Evolutionary conservation across 2,329 filamentous ascomycete species (phyloP).

Genomic region (Fusarium duplospermum): DNA sequence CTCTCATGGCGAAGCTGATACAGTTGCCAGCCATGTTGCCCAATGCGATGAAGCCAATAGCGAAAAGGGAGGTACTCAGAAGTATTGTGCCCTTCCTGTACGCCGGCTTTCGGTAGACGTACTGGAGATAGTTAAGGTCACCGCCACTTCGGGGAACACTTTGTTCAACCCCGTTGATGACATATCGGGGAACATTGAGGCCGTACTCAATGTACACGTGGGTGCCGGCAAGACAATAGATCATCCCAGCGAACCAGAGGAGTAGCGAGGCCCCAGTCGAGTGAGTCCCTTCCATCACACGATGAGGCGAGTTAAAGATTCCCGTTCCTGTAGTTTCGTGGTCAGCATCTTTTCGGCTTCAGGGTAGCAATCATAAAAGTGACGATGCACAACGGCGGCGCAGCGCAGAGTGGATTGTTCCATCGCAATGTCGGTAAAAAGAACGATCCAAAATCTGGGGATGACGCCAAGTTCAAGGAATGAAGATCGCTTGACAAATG

Average conservation of each 20-base stretch:
- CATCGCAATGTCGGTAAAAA: not conserved
- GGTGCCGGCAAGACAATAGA: slow-evolving; percentile 52
- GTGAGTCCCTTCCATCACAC: slow-evolving; percentile 49
- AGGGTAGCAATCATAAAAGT: not conserved
- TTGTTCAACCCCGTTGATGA: slow-evolving; percentile 52
- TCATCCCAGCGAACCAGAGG: slow-evolving; percentile 54
- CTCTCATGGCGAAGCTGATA: slow-evolving; percentile 57
- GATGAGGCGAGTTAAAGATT: slow-evolving; percentile 51
- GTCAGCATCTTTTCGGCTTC: slow-evolving; percentile 21
- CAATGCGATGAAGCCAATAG: slow-evolving; percentile 57
- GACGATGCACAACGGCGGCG: not conserved
- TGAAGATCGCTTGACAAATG: slow-evolving; percentile 22
- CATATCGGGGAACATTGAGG: slow-evolving; percentile 57
- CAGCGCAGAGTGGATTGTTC: not conserved
- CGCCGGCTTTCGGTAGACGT: slow-evolving; percentile 54
- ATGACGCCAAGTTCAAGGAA: not conserved
- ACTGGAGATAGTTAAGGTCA: slow-evolving; percentile 62
- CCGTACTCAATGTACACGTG: slow-evolving; percentile 60
- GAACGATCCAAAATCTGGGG: not conserved
- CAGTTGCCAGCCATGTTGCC: slow-evolving; percentile 63
- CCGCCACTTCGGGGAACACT: slow-evolving; percentile 58
- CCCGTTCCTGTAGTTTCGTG: slow-evolving; percentile 46
- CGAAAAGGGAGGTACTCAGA: slow-evolving; percentile 58
- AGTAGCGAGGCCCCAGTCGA: slow-evolving; percentile 52
- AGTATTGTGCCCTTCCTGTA: slow-evolving; percentile 51